Percentiles rank a stretch among this genome's conserved stretches.
phyloP scores from a whole-genome alignment of 345 rosid genomes.

The Orychophragmus violaceus region DNA sequence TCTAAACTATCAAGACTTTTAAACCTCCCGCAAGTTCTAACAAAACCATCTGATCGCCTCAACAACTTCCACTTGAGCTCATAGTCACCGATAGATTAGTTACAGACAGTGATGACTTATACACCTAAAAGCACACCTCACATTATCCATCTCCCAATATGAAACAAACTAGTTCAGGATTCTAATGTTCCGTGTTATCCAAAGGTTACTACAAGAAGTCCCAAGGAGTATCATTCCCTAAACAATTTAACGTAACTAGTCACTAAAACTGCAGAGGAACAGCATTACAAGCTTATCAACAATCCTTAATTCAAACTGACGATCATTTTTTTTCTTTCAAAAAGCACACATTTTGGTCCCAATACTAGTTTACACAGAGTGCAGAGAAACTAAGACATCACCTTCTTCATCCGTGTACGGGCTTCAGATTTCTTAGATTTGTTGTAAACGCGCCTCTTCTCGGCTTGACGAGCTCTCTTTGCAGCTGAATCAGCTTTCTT shows the following conservation, averaged over 20 bases:
- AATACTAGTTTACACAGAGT: neutral
- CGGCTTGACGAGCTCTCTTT: constrained; percentile 79
- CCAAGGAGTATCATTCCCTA: neutral
- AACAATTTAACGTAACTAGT: neutral
- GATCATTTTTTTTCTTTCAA: too few species aligned
- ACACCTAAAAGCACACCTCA: neutral
- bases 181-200: neutral
- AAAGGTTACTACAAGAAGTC: neutral
- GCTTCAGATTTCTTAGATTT: constrained; percentile 85
- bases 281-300: neutral
- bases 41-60: neutral
- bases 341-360: too few species aligned
- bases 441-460: constrained; percentile 74
- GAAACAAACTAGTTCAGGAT: neutral
- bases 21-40: neutral
- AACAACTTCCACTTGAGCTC: neutral
- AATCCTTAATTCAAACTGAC: neutral
- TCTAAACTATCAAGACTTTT: neutral
- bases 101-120: neutral
- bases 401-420: constrained; percentile 92
- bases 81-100: neutral
- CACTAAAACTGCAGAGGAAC: neutral
- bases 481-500: constrained; percentile 82
- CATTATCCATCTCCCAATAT: neutral
- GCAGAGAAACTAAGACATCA: constrained; percentile 4